These are phyloP conservation scores for Combretum micranthum DNA, from an alignment of 345 rosid genomes.

Conservation along the genomic window DNA sequence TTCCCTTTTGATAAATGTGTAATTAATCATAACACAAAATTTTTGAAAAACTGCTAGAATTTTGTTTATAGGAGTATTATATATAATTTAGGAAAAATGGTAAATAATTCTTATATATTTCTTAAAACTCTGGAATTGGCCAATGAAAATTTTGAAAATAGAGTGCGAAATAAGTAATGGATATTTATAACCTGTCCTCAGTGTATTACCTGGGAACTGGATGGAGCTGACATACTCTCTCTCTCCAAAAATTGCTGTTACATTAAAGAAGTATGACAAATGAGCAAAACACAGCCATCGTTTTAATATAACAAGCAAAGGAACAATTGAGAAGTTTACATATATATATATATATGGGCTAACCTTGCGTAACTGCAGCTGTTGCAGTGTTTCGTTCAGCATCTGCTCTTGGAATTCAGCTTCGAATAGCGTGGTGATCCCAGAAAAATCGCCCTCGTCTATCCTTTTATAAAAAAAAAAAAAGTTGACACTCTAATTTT, in stretches of 20 bases:
- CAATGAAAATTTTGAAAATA: no score
- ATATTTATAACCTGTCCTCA: no score
- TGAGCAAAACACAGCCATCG: neutral
- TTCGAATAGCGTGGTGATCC: conserved; percentile 22
- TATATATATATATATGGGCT: neutral
- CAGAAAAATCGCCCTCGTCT: conserved; percentile 25
- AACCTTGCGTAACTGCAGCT: conserved; percentile 26
- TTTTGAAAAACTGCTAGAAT: no score
- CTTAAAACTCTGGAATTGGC: no score
- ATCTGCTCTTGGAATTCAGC: conserved; percentile 28
- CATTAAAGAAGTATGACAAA: neutral
- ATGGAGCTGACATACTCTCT: conserved; percentile 4
- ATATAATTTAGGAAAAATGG: no score
- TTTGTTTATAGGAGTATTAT: no score
- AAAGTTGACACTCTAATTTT: no score
- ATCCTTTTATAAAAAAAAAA: conserved; percentile 25
- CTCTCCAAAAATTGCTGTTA: conserved; percentile 23
- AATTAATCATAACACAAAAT: no score
- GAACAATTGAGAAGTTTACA: neutral
- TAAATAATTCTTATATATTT: no score
- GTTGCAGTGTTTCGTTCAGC: conserved; percentile 23
- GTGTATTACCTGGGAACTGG: conserved; percentile 20
- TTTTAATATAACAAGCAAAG: no score
- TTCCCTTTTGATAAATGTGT: no score
- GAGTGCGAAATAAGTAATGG: no score